Evolutionary conservation across 2,329 filamentous ascomycete species (phyloP).

Genomic region (Tolypocladium ovalisporum): DNA sequence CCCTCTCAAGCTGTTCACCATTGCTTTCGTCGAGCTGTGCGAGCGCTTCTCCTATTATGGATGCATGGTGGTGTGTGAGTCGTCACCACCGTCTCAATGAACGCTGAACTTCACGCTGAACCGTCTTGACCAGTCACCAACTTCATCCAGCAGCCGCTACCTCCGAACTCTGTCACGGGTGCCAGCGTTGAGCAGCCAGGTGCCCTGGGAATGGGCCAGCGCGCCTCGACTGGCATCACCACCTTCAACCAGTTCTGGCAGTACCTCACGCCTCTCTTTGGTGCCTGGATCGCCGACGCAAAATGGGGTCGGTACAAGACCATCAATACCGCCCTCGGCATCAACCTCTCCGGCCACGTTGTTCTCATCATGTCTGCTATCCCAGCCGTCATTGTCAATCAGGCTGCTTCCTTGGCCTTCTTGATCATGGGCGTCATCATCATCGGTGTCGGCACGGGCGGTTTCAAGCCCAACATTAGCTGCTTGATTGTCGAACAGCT

Average conservation of each 20-base stretch:
- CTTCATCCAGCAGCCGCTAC: constrained; percentile 47
- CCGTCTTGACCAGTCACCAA: constrained; percentile 32
- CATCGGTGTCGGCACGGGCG: constrained; percentile 56
- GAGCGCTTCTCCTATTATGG: constrained; percentile 74
- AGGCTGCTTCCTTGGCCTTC: constrained; percentile 47
- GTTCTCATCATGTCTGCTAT: constrained; percentile 56
- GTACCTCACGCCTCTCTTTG: constrained; percentile 47
- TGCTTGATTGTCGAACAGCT: constrained; percentile 64
- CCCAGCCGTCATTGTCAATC: constrained; percentile 48
- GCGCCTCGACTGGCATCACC: constrained; percentile 36
- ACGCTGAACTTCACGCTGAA: neutral
- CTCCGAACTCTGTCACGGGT: constrained; percentile 42
- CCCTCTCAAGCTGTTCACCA: constrained; percentile 54
- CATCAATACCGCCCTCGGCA: constrained; percentile 54
- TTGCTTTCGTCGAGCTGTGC: constrained; percentile 63
- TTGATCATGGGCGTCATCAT: constrained; percentile 53
- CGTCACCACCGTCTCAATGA: neutral
- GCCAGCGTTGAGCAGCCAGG: constrained; percentile 30
- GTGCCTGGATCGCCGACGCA: constrained; percentile 52
- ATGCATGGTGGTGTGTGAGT: constrained; percentile 47
- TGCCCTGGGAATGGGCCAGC: constrained; percentile 49
- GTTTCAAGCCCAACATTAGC: constrained; percentile 73
- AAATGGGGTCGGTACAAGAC: constrained; percentile 64
- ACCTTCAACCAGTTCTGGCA: constrained; percentile 52
- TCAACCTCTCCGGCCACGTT: constrained; percentile 55